Base-by-base conservation (phyloP, 208 protist species). In the Spongospora subterranea region DNA sequence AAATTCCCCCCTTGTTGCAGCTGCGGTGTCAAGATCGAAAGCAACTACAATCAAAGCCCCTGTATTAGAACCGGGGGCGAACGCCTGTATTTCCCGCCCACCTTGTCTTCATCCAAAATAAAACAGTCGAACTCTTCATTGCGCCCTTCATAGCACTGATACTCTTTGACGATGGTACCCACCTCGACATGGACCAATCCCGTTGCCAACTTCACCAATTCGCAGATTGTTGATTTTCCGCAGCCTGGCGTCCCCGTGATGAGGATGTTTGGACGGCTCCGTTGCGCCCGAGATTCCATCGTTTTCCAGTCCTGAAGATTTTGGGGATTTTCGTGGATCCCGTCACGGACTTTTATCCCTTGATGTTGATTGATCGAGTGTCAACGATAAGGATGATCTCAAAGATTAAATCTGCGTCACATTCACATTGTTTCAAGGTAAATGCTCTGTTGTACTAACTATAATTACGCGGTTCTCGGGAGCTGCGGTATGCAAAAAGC, bases 241-340 rank as follows among this genome's bases (percentile, higher is more conserved):
- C 88, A 88, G 65, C 91, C 91, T 50, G 91, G 91, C 0, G 91
- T 92, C 82, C 91, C 91, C 41, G 88, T 92, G 11, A 92, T 64
- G 35, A 92, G 54, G 40, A 92, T 77, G 20, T 92, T 92, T 0
- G 91, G 91, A 43, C 17, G 54, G 20, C 54, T 17, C 29, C 54
- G 54, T 65, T n/a, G n/a, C n/a, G n/a, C n/a, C n/a, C n/a, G n/a
- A n/a, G n/a, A n/a, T n/a, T n/a, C n/a, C n/a, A n/a, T n/a, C n/a
- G 50, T 24, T 60, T 60, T 60, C 50, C 6, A 29, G 24, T 60
- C 50, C 50, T 29, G 24, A 29, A 24, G 24, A 6, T 60, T 60
- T 60, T 60, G 13, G 50, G 24, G 50, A 60, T 60, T 60, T 60
- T 60, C n/a, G n/a, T n/a, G n/a, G n/a, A n/a, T n/a, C n/a, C n/a